Conservation (phyloP, 768 basidiomycete genomes). For the Suillus cothurnatus region DNA sequence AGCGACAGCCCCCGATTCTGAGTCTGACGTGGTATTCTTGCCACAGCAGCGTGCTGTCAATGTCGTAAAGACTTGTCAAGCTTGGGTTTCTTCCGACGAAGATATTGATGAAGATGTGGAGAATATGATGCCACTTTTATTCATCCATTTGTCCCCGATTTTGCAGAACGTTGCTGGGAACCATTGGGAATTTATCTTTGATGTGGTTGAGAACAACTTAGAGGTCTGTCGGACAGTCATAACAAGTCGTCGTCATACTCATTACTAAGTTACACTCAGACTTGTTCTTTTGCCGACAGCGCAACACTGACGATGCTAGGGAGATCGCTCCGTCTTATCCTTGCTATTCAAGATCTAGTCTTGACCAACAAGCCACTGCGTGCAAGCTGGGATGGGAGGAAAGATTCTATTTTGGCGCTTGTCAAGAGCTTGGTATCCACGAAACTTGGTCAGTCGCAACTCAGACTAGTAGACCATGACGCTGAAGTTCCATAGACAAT, state of each 20-base stretch:
- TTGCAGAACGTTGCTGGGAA: slow-evolving; percentile 82
- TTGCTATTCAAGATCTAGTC: slow-evolving; percentile 68
- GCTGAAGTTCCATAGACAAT: slow-evolving; percentile 15
- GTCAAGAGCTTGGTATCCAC: slow-evolving; percentile 60
- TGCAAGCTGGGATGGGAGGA: slow-evolving; percentile 65
- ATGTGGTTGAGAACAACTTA: slow-evolving; percentile 83
- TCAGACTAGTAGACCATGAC: neutral
- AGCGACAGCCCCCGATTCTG: slow-evolving; percentile 73
- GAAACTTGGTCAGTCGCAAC: neutral
- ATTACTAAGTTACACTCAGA: slow-evolving; percentile 38
- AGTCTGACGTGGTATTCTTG: slow-evolving; percentile 82
- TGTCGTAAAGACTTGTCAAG: slow-evolving; percentile 78
- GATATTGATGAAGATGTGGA: slow-evolving; percentile 80
- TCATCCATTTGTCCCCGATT: slow-evolving; percentile 79
- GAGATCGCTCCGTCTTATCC: slow-evolving; percentile 68
- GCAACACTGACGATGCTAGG: slow-evolving; percentile 63
- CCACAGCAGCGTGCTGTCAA: slow-evolving; percentile 86
- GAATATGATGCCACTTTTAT: slow-evolving; percentile 72
- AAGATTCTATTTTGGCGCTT: slow-evolving; percentile 51
- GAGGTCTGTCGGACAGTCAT: slow-evolving; percentile 56
- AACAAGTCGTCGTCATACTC: neutral
- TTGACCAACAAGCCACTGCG: slow-evolving; percentile 73
- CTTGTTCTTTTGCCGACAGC: slow-evolving; percentile 58
- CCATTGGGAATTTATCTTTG: slow-evolving; percentile 95
- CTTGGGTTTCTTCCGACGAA: slow-evolving; percentile 72